Base-by-base conservation (phyloP, 352 stramenopile species). In the Blastocystis sp. region DNA sequence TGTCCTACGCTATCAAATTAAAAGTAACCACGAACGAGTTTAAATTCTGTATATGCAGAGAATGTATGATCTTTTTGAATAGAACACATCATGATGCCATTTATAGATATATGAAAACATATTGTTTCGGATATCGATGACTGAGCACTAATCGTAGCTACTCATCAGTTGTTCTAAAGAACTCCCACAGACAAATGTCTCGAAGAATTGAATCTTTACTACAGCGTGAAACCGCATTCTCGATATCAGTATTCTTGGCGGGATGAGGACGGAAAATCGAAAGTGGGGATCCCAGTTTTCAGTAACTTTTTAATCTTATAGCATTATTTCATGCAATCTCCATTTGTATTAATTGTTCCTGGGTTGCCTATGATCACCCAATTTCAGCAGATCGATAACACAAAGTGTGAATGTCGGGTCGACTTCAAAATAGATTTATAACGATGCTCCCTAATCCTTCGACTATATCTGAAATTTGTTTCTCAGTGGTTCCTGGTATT, bases 301-400 rank as follows among this genome's bases (percentile, higher is more conserved):
- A 48, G 40, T 33, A 44, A 17, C 60, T 40, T 70, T 70, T 33
- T 70, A 11, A 40, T 44, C 19, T 56, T 6, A 4, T 27, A 13
- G 22, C 11, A 33, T 24, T 77, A 6, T n/a, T n/a, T 24, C 17
- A 87, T 87, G 60, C 1, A 2, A 11, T 22, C 35, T 69, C 76
- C 54, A 9, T 87, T 87, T 70, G 54, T 69, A 37, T n/a, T 87
- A 6, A 70, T 87, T 87, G 44, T 87, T 42, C 76, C 76, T 27
- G 76, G 76, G 9, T 75, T 22, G 19, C 76, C 76, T 1, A 53
- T 70, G 37, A 87, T 87, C 5, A 70, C 76, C 1, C 22, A n/a
- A 19, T 87, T 87, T 51, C 76, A 87, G 37, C 76, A 87, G 24
- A 56, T 75, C 60, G 42, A 87, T 22, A 58, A 19, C 13, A 69